These are phyloP conservation scores for Chlamydomonas asymmetrica DNA, from an alignment of 139 green algal species.

Conservation along the genomic window DNA sequence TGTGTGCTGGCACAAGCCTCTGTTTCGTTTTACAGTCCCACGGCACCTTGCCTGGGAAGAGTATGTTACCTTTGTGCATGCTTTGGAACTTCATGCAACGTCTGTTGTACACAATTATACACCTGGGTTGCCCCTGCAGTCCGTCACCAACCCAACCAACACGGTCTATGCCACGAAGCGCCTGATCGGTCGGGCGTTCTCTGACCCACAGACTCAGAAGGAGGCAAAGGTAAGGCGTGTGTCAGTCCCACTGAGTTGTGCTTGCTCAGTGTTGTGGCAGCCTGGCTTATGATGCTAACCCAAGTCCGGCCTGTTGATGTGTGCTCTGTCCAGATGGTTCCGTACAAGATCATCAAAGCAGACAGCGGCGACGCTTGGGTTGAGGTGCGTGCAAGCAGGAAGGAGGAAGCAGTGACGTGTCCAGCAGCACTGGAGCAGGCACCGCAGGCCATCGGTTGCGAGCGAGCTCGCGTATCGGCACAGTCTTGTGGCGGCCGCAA, in stretches of 20 bases:
- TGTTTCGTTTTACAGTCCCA: too few relatives aligned
- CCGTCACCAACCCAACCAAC: constrained; percentile 96
- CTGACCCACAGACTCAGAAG: constrained; percentile 91
- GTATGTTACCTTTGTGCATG: too few relatives aligned
- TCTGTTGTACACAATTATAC: too few relatives aligned
- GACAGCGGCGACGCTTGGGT: constrained; percentile 98
- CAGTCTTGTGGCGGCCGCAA: too few relatives aligned
- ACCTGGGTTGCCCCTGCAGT: constrained; percentile 68
- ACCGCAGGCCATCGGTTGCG: too few relatives aligned
- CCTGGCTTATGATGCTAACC: too few relatives aligned
- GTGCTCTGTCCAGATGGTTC: constrained; percentile 87
- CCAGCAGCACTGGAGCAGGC: too few relatives aligned
- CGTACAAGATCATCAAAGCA: constrained; percentile 94
- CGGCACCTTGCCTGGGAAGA: background rate
- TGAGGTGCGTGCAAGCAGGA: constrained; percentile 72
- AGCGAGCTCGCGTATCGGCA: too few relatives aligned
- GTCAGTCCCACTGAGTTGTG: background rate
- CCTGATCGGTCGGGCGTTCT: constrained; percentile 91
- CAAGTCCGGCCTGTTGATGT: too few relatives aligned
- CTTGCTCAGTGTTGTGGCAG: background rate
- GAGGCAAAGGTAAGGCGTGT: constrained; percentile 77
- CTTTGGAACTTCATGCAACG: too few relatives aligned
- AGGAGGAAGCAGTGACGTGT: too few relatives aligned
- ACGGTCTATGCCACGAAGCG: constrained; percentile 98
- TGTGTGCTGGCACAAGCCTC: too few relatives aligned